phyloP scores from a whole-genome alignment of 805 yeast species.

The Lachancea nothofagi region DNA sequence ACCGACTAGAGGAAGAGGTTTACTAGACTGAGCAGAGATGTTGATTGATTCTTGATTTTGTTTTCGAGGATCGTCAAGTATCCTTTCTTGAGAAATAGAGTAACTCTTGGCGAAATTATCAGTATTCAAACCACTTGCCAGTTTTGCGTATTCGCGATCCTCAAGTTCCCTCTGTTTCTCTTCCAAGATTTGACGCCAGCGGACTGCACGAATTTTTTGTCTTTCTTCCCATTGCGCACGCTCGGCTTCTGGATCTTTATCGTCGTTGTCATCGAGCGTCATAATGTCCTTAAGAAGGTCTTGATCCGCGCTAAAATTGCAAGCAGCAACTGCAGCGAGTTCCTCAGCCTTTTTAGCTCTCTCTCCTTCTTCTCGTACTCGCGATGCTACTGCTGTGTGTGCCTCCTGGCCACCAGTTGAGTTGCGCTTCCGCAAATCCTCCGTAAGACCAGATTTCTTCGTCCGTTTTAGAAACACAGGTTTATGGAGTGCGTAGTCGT shows the following conservation, averaged over 20 bases:
- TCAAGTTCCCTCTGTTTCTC: slow-evolving; percentile 27
- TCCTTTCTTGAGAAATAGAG: too few species aligned
- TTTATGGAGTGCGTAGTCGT: slow-evolving; percentile 21
- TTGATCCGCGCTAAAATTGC: slow-evolving; percentile 21
- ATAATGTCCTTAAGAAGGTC: slow-evolving; percentile 20
- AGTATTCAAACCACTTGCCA: slow-evolving; percentile 7
- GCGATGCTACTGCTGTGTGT: not conserved
- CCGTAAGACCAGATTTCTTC: not conserved
- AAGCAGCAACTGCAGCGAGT: slow-evolving; percentile 3
- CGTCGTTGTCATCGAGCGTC: slow-evolving; percentile 26
- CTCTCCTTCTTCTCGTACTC: slow-evolving; percentile 1
- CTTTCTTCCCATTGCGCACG: slow-evolving; percentile 22
- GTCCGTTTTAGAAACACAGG: slow-evolving; percentile 24
- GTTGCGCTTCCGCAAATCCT: not conserved
- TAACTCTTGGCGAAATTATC: too few species aligned
- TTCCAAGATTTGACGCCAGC: slow-evolving; percentile 20
- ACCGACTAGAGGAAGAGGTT: not conserved
- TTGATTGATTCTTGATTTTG: too few species aligned
- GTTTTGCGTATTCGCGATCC: slow-evolving; percentile 21
- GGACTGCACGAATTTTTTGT: slow-evolving; percentile 17
- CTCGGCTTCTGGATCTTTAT: slow-evolving; percentile 22
- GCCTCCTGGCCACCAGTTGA: not conserved
- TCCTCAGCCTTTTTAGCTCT: not conserved
- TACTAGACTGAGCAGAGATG: too few species aligned
- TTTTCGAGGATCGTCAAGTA: too few species aligned